Conservation (phyloP, 2,329 filamentous ascomycete species). For the Aspergillus arachidicola region DNA sequence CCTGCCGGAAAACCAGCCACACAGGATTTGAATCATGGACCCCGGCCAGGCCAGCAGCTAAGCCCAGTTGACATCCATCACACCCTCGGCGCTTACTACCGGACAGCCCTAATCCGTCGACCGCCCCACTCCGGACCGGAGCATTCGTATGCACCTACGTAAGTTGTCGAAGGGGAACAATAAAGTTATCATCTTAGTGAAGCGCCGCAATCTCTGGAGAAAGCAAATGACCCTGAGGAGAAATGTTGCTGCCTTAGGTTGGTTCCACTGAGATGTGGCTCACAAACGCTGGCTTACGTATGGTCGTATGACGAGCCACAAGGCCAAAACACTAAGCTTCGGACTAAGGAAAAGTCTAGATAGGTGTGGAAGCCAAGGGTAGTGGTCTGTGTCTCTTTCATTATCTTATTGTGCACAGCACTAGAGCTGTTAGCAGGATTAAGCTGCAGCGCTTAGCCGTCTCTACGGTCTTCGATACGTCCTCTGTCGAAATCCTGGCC, state of each 20-base stretch:
- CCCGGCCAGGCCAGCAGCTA: background rate
- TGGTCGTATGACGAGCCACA: slow-evolving; percentile 8
- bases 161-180: slow-evolving; percentile 13
- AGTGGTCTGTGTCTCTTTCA: background rate
- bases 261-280: slow-evolving; percentile 7
- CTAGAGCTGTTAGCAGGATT: background rate
- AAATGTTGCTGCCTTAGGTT: slow-evolving; percentile 10
- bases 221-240: slow-evolving; percentile 1
- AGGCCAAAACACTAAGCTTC: slow-evolving; percentile 4
- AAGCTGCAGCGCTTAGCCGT: slow-evolving; percentile 4
- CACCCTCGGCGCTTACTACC: slow-evolving; percentile 2
- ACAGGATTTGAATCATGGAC: background rate
- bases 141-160: slow-evolving; percentile 29
- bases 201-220: slow-evolving; percentile 8
- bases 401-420: background rate
- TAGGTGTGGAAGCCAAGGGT: background rate
- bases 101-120: background rate
- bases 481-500: slow-evolving; percentile 13
- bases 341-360: slow-evolving; percentile 5
- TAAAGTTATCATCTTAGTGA: slow-evolving; percentile 12
- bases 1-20: background rate
- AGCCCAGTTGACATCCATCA: slow-evolving; percentile 2
- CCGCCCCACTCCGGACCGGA: slow-evolving; percentile 16
- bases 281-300: slow-evolving; percentile 11
- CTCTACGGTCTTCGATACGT: slow-evolving; percentile 6